These are phyloP conservation scores for Stereocaulon alpinum DNA, from an alignment of 495 filamentous ascomycete genomes.

Conservation along the genomic window DNA sequence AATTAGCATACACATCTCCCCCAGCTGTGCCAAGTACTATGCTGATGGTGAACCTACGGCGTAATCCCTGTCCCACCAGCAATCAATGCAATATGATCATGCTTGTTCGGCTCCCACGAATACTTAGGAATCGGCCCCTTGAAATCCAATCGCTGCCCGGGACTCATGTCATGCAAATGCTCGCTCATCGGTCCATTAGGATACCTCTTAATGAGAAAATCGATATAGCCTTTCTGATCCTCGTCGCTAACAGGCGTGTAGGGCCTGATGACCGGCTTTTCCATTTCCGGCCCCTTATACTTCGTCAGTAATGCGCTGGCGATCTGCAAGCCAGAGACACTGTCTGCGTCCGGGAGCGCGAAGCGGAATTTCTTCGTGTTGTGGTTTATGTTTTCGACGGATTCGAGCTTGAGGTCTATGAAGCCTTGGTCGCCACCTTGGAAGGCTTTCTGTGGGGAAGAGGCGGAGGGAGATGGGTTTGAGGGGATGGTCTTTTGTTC, in stretches of 20 bases:
- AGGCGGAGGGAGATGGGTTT: conserved; percentile 15
- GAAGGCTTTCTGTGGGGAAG: conserved; percentile 38
- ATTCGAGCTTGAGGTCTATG: conserved; percentile 65
- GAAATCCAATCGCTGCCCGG: conserved; percentile 70
- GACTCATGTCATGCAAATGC: conserved; percentile 72
- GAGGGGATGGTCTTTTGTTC: conserved; percentile 9
- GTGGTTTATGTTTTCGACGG: conserved; percentile 50
- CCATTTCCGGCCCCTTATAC: conserved; percentile 63
- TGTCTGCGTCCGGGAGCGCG: conserved; percentile 59
- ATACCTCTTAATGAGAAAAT: conserved; percentile 87
- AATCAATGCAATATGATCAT: conserved; percentile 82
- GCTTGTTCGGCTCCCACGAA: conserved; percentile 84
- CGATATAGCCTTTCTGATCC: conserved; percentile 66
- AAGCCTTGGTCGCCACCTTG: conserved; percentile 82
- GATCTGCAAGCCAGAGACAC: conserved; percentile 68
- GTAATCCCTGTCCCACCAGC: conserved; percentile 95
- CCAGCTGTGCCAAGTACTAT: too few species aligned
- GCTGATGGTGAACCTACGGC: conserved; percentile 33
- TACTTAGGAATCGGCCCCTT: conserved; percentile 97
- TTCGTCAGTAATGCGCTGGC: conserved; percentile 82
- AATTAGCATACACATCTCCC: too few species aligned
- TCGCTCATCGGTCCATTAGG: conserved; percentile 81
- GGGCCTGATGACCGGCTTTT: conserved; percentile 77
- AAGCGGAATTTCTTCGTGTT: conserved; percentile 57
- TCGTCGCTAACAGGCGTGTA: conserved; percentile 90